Base-by-base conservation (phyloP, 257 asterid genomes). In the Solanum infundibuliforme region DNA sequence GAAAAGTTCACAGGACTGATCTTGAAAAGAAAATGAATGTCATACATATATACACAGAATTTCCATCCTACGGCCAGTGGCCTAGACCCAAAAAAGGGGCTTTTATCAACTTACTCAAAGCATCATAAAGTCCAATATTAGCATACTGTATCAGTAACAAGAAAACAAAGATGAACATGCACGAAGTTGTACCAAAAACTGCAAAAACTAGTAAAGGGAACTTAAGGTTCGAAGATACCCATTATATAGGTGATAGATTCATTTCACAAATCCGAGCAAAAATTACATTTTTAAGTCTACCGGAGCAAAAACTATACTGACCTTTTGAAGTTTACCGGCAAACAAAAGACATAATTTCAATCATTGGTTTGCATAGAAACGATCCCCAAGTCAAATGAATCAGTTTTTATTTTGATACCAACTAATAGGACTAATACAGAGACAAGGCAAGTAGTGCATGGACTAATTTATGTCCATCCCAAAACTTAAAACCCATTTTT, bases 401-500 rank as follows among this genome's bases (percentile, higher is more conserved):
- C 82, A 20, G 13, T 73, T 73, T 18, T 74, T 74, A 74, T 35
- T 74, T 74, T 38, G 60, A 38, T n/a, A 76, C 83, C 35, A 76
- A 76, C 83, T 23, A 76, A 16, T 76, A 39, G 2, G 18, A 43
- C 65, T 79, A 41, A 79, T 25, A 43, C 85, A 79, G 46, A 79
- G n/a, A 12, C 66, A 25, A 79, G 60, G 84, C 66, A 77, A 77
- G 65, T 39, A 39, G 8, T 12, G 36, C 35, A 77, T 77, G 35
- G 55, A 76, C 83, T 76, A 76, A 55, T 35, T 76, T 76, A 77
- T 77, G 84, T 77, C 84, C 62, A 77, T 77, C 62, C 68, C 43
- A 12, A 5, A 71, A 86, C 66, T 86, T 71, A 86, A 72, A 86
- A 52, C 52, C 93, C 93, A 39, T 90, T 92, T 92, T 93, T 94